A percentile compares a stretch with the other conserved stretches of the same genome.
phyloP scores from a whole-genome alignment of 1,284 basidiomycete genomes.

The Chalciporus sp. region DNA sequence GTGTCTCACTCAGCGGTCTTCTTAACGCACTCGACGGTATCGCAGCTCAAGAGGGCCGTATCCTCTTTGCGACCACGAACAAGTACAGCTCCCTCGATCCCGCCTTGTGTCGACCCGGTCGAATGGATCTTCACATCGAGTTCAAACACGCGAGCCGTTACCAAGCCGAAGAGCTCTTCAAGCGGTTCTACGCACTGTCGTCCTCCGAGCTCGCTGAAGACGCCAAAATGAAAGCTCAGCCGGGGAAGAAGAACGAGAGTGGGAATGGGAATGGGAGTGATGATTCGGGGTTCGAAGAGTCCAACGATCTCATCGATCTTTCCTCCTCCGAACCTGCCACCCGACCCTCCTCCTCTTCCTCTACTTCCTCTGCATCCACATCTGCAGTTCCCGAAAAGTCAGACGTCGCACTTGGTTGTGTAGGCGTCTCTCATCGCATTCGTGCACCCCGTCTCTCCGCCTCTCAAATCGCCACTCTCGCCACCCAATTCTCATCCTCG shows the following conservation, averaged over 20 bases:
- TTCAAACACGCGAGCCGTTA: conserved; percentile 69
- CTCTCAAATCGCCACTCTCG: conserved; percentile 44
- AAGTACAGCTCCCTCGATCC: conserved; percentile 67
- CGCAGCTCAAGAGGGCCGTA: conserved; percentile 73
- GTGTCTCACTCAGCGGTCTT: conserved; percentile 65
- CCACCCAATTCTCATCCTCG: conserved; percentile 54
- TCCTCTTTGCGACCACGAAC: conserved; percentile 80
- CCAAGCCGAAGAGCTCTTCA: conserved; percentile 66
- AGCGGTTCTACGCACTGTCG: conserved; percentile 61
- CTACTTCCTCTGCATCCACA: no score
- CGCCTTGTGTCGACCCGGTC: conserved; percentile 75
- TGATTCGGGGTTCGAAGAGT: neutral
- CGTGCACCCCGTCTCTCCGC: conserved; percentile 38
- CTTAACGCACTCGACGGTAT: conserved; percentile 78
- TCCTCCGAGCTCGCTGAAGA: neutral
- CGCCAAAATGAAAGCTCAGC: neutral
- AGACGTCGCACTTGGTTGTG: conserved; percentile 29
- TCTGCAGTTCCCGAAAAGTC: conserved; percentile 17
- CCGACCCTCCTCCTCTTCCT: neutral
- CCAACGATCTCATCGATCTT: conserved; percentile 25
- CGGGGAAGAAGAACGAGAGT: conserved; percentile 1
- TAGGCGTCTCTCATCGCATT: conserved; percentile 36
- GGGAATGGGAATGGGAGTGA: neutral
- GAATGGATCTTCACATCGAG: conserved; percentile 78
- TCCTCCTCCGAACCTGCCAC: neutral